These are phyloP conservation scores for Millerozyma miso DNA, from an alignment of 805 yeast species.

Conservation along the genomic window DNA sequence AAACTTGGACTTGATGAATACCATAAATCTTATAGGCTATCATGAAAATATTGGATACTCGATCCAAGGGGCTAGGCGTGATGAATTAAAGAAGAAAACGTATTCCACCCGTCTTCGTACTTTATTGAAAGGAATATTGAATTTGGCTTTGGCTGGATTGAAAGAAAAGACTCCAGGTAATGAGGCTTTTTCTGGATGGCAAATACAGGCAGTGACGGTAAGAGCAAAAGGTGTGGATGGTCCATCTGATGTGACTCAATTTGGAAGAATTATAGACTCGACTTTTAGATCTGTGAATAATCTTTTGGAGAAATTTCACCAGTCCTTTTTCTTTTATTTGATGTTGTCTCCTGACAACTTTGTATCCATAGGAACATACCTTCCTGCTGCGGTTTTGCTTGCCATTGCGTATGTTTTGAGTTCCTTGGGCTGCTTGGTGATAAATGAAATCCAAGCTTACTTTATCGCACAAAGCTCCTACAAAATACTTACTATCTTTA, in stretches of 20 bases:
- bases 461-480: constrained; percentile 20
- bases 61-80: constrained; percentile 54
- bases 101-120: constrained; percentile 56
- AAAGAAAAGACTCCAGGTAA: constrained; percentile 55
- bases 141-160: constrained; percentile 69
- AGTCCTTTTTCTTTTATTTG: constrained; percentile 89
- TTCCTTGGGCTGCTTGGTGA: constrained; percentile 54
- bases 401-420: constrained; percentile 68
- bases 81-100: constrained; percentile 42
- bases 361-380: constrained; percentile 89
- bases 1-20: constrained; percentile 82
- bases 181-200: constrained; percentile 94
- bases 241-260: constrained; percentile 76
- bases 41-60: constrained; percentile 73
- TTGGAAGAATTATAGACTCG: constrained; percentile 88
- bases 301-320: constrained; percentile 92
- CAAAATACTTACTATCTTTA: constrained; percentile 22
- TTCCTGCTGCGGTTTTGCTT: constrained; percentile 77
- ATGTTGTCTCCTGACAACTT: constrained; percentile 72
- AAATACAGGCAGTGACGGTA: constrained; percentile 84
- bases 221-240: constrained; percentile 59
- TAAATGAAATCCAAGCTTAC: constrained; percentile 30
- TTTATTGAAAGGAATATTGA: constrained; percentile 60
- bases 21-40: constrained; percentile 66
- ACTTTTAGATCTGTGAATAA: constrained; percentile 86